Percentiles rank a stretch among this genome's conserved stretches.
Conservation (phyloP, 352 stramenopile genomes). For the Pythium oligandrum region DNA sequence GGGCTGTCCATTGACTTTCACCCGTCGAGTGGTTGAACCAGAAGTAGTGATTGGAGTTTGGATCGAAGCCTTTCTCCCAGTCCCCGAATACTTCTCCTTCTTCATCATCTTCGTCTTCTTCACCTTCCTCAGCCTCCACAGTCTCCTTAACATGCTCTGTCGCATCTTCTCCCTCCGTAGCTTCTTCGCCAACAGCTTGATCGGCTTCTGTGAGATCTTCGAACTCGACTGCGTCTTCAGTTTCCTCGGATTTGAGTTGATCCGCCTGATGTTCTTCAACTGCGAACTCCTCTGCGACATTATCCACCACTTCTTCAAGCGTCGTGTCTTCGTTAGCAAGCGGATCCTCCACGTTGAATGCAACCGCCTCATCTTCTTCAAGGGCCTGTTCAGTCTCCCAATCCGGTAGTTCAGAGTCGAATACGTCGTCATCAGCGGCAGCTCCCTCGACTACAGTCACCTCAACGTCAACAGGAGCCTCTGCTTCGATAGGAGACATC, state of each 20-base stretch:
- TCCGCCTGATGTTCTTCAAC: no score
- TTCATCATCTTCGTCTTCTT: slow-evolving; percentile 64
- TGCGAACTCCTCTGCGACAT: no score
- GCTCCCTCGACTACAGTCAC: neutral
- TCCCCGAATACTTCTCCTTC: slow-evolving; percentile 72
- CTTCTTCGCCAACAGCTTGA: neutral
- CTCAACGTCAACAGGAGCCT: neutral
- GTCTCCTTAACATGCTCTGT: slow-evolving; percentile 7
- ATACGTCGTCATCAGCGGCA: slow-evolving; percentile 7
- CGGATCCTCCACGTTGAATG: no score
- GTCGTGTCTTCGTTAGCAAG: no score
- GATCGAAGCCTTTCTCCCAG: slow-evolving; percentile 85
- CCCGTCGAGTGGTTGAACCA: slow-evolving; percentile 85
- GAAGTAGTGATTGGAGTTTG: slow-evolving; percentile 80
- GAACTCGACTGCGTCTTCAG: no score
- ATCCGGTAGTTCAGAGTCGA: neutral
- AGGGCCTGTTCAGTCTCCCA: neutral
- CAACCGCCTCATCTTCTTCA: slow-evolving; percentile 8
- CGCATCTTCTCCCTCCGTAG: slow-evolving; percentile 9
- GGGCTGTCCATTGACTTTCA: slow-evolving; percentile 74
- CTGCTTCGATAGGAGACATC: neutral
- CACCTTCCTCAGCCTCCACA: slow-evolving; percentile 13
- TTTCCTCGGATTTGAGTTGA: no score
- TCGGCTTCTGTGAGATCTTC: no score
- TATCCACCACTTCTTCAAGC: no score